A percentile compares a stretch with the other conserved stretches of the same genome.
phyloP scores from a whole-genome alignment of 495 filamentous ascomycete genomes.

The Penicillium cinerascens region DNA sequence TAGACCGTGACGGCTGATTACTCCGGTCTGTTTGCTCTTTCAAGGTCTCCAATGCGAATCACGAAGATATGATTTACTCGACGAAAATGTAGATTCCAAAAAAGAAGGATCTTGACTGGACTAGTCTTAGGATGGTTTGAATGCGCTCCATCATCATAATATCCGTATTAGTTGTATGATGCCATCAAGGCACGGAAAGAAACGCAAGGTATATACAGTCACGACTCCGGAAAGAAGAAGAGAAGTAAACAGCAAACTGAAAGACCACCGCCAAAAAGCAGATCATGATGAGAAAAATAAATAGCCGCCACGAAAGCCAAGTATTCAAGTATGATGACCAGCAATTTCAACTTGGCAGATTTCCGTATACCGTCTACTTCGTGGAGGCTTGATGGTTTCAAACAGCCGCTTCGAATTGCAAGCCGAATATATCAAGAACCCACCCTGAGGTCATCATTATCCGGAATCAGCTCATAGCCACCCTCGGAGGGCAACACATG shows the following conservation, averaged over 20 bases:
- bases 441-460: constrained; percentile 25
- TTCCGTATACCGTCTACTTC: background rate
- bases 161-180: constrained; percentile 10
- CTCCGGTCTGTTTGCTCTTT: constrained; percentile 4
- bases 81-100: too few species aligned
- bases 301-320: background rate
- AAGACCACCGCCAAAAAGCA: constrained; percentile 1
- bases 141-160: too few species aligned
- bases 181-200: background rate
- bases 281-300: background rate
- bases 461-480: constrained; percentile 75
- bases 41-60: constrained; percentile 9
- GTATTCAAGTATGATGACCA: background rate
- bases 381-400: background rate
- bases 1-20: constrained; percentile 2
- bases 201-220: constrained; percentile 3
- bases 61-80: constrained; percentile 17
- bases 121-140: too few species aligned
- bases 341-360: background rate
- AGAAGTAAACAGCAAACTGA: background rate
- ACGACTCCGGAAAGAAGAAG: constrained; percentile 1
- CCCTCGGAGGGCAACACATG: constrained; percentile 72
- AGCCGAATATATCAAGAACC: constrained; percentile 1
- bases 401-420: constrained; percentile 1
- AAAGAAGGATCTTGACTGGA: background rate